These are phyloP conservation scores for Solanum chiquidenum DNA, from an alignment of 257 asterid species.

Conservation along the genomic window DNA sequence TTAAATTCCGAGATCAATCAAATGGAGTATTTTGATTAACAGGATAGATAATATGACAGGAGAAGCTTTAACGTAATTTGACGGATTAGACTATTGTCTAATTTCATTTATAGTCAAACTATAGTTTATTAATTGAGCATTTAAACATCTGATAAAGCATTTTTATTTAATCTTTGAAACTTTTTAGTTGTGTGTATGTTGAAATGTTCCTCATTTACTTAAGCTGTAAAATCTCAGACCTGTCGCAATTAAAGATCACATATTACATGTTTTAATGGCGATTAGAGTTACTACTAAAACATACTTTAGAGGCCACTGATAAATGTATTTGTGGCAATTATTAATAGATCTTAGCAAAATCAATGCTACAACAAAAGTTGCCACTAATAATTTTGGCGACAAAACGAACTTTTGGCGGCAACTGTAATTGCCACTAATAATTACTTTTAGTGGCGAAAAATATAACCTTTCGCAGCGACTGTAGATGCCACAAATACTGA, in stretches of 20 bases:
- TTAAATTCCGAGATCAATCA: background rate
- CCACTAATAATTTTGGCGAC: too few species aligned
- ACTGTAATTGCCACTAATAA: too few species aligned
- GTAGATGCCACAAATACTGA: too few species aligned
- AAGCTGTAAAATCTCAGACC: background rate
- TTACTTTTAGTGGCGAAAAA: too few species aligned
- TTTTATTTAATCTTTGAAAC: too few species aligned
- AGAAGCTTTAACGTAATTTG: background rate
- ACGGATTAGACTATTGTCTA: background rate
- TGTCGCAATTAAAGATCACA: background rate
- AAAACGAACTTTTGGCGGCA: too few species aligned
- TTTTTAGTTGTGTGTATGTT: too few species aligned
- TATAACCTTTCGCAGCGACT: too few species aligned
- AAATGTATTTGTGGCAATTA: background rate
- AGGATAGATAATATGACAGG: background rate
- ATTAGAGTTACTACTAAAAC: background rate
- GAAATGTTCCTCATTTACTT: too few species aligned
- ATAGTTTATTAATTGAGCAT: background rate
- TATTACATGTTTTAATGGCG: background rate
- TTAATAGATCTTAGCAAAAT: background rate
- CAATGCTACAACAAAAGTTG: background rate
- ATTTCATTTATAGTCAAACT: background rate
- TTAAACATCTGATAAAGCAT: too few species aligned
- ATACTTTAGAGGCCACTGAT: too few species aligned
- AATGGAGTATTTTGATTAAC: background rate